Base-by-base conservation (phyloP, 805 yeast genomes). In the Kuraishia ogatae region DNA sequence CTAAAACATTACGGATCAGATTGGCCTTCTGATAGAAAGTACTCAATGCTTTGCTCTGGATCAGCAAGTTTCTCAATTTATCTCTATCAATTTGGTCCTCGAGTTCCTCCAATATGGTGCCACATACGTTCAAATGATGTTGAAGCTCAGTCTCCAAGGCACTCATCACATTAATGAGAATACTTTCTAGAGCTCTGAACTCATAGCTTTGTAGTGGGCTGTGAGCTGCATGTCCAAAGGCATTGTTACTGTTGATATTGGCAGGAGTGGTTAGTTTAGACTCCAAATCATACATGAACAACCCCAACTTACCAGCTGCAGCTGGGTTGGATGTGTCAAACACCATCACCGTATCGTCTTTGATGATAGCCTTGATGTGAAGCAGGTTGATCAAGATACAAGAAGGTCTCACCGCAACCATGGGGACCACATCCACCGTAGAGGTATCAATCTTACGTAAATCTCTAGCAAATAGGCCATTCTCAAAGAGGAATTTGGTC, bases 281-380 rank as follows among this genome's bases (percentile, higher is more conserved):
- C 63, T 87, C 94, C 55, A 92, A 70, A 68, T 92, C 97, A 67
- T 90, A 89, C 78, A 92, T 84, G 62, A 92, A 83, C 54, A 87
- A 74, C 19, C 96, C 89, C 54, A 89, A 67, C 57, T 81, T 81
- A 17, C 83, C 76, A 0, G 93, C 89, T n/a, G 83, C 79, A n/a
- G 80, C 77, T 1, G 74, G 63, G 54, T 71, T 81, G 54, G 84
- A 75, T 15, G 89, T 84, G 64, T 94, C 98, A 68, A 94, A 94
- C 1, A 94, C 79, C 71, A 88, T 78, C 10, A 94, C 96, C 59
- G 78, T 74, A 62, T 93, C 89, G 48, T 81, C 78, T 62, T 87
- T 88, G n/a, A 94, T 82, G 51, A 94, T 75, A 1, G 97, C 98
- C 60, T 94, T 87, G 52, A 94, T 90, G 66, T 92, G 94, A 46